Evolutionary conservation across 768 basidiomycete genomes (phyloP).

Genomic region (Artomyces pyxidatus): DNA sequence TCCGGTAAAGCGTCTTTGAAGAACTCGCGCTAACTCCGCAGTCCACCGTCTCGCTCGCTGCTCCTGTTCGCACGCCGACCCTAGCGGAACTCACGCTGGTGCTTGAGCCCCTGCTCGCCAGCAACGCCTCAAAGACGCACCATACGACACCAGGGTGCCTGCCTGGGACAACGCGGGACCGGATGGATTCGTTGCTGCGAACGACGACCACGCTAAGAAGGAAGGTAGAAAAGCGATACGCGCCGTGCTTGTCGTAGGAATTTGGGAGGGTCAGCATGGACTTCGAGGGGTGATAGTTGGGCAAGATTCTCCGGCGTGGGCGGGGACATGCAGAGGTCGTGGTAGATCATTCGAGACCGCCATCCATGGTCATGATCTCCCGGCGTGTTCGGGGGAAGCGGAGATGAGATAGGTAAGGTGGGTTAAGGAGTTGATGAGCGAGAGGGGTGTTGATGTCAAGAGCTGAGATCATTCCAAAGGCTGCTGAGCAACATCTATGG

Average conservation of each 20-base stretch:
- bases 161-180: conserved; percentile 89
- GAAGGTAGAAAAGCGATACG: conserved; percentile 84
- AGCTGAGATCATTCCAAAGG: conserved; percentile 23
- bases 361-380: conserved; percentile 97
- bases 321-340: conserved; percentile 79
- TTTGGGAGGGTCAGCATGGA: conserved; percentile 53
- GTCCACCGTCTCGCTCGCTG: conserved; percentile 55
- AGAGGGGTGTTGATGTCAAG: conserved; percentile 49
- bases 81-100: conserved; percentile 73
- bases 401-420: conserved; percentile 96
- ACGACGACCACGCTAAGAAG: conserved; percentile 97
- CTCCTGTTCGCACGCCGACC: conserved; percentile 53
- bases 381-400: conserved; percentile 94
- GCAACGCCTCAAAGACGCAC: conserved; percentile 88
- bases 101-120: conserved; percentile 80
- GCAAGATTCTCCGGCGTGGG: conserved; percentile 75
- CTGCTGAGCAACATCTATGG: neutral
- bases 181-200: conserved; percentile 84
- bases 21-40: conserved; percentile 45
- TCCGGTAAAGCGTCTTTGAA: conserved; percentile 30
- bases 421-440: conserved; percentile 85
- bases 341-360: conserved; percentile 91
- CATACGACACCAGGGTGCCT: conserved; percentile 92
- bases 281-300: conserved; percentile 47
- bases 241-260: conserved; percentile 73